A percentile compares a stretch with the other conserved stretches of the same genome.
Conservation (phyloP, 768 basidiomycete genomes). For the Mycena epipterygia region DNA sequence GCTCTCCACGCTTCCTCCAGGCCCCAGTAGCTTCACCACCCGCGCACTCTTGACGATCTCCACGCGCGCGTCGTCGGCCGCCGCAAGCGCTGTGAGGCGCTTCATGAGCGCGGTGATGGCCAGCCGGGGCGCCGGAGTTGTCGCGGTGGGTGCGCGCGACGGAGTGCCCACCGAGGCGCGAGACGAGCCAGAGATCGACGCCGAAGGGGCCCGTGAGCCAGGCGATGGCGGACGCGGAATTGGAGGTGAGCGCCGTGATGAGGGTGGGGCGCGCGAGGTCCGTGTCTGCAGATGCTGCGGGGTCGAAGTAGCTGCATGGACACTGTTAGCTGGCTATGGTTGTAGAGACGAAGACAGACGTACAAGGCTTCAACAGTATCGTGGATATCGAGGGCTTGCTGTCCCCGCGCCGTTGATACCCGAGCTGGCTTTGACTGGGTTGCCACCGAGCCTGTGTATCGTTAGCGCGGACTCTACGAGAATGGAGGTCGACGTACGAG, state of each 20-base stretch:
- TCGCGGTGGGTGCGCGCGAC: constrained; percentile 42
- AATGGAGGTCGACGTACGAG: constrained; percentile 27
- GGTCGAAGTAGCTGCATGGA: constrained; percentile 35
- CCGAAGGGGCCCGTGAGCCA: constrained; percentile 41
- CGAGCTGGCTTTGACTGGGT: constrained; percentile 46
- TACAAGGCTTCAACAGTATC: constrained; percentile 40
- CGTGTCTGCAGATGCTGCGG: constrained; percentile 36
- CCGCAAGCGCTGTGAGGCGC: constrained; percentile 35
- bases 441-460: constrained; percentile 37
- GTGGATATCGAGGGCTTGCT: constrained; percentile 34
- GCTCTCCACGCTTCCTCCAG: constrained; percentile 36
- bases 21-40: constrained; percentile 38
- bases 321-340: not conserved
- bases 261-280: constrained; percentile 38
- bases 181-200: constrained; percentile 44
- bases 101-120: constrained; percentile 44
- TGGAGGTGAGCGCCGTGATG: constrained; percentile 42
- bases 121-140: constrained; percentile 42
- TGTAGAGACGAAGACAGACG: not conserved
- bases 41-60: constrained; percentile 40
- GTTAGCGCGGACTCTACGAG: not conserved
- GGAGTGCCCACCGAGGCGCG: constrained; percentile 41
- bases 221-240: constrained; percentile 41
- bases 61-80: constrained; percentile 10
- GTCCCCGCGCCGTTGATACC: constrained; percentile 45